Evolutionary conservation across 192 early-diverging fungal species (phyloP), one percentile per base, ranked within the genome.

Genomic region (Chytriomyces sp.): DNA sequence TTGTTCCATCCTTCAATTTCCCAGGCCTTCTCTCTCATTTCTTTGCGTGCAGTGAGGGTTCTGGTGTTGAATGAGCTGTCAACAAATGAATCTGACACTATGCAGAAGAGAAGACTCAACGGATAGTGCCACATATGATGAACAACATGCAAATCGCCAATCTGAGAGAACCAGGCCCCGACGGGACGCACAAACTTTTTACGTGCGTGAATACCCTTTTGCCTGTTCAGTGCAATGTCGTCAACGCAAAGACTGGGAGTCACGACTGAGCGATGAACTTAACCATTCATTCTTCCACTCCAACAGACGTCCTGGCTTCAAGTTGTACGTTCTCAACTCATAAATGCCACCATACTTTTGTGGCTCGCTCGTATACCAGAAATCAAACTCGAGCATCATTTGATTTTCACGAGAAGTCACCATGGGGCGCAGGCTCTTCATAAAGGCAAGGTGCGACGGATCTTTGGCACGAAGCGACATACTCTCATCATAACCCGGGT

Each of bases 91-190:
- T 58, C 30, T 3, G 17, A 28, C 12, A 26, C n/a, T 14, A 65
- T 41, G 6, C 19, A 41, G 39, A 63, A 12, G 17, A 63, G 14
- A 12, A 70, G 63, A 33, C 77, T 82, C 77, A 78, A 90, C 89
- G 92, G 87, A 76, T 98, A 94, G 75, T 86, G 87, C 93, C 93
- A 94, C 83, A 95, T 88, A 63, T 98, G 95, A 77, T 96, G 94
- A 4, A 98, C 95, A 64, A 87, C 88, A 77, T 95, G 93, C 44
- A 98, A 77, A 22, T 85, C 76, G 26, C 94, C 94, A 31, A 96
- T 84, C 81, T 98, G 96, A 44, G 88, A 91, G 77, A 98, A 98
- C 96, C 96, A 98, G 4, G 94, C 96, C 14, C 96, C 96, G 59
- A 98, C 91, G 32, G 94, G 96, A 70, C 92, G 90, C 73, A 93